Conservation (phyloP, 1,284 basidiomycete genomes). For the Schizophyllum amplum region DNA sequence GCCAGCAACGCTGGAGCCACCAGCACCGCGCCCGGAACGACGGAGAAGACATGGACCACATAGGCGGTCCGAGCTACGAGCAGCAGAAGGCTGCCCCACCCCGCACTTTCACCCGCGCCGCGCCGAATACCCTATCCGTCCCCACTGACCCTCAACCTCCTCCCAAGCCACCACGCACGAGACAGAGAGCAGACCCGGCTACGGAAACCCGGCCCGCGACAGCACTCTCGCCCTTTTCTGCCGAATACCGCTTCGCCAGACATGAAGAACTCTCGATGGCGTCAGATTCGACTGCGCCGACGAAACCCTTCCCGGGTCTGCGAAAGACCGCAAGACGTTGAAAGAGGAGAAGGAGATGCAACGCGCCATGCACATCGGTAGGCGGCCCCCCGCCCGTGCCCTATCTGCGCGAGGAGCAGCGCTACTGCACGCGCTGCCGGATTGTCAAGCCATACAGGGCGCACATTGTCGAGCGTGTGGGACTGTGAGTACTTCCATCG, state of each 20-base stretch:
- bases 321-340: constrained; percentile 2
- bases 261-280: background rate
- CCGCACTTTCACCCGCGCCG: background rate
- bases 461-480: constrained; percentile 72
- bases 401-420: constrained; percentile 42
- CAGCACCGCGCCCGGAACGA: background rate
- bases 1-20: background rate
- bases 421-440: constrained; percentile 50
- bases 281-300: background rate
- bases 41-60: constrained; percentile 12
- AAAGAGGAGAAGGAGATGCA: constrained; percentile 9
- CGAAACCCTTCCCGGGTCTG: background rate
- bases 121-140: constrained; percentile 11
- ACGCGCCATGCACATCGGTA: constrained; percentile 13
- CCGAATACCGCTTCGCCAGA: no score
- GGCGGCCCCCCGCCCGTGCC: constrained; percentile 39
- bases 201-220: no score
- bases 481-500: constrained; percentile 34
- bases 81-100: background rate
- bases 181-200: no score
- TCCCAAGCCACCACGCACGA: no score
- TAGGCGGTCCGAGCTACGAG: constrained; percentile 36
- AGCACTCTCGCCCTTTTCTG: no score
- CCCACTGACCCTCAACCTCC: no score
- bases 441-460: constrained; percentile 62